These are phyloP conservation scores for Hymenoscyphus albidus DNA, from an alignment of 2,329 filamentous ascomycete species.

Conservation along the genomic window DNA sequence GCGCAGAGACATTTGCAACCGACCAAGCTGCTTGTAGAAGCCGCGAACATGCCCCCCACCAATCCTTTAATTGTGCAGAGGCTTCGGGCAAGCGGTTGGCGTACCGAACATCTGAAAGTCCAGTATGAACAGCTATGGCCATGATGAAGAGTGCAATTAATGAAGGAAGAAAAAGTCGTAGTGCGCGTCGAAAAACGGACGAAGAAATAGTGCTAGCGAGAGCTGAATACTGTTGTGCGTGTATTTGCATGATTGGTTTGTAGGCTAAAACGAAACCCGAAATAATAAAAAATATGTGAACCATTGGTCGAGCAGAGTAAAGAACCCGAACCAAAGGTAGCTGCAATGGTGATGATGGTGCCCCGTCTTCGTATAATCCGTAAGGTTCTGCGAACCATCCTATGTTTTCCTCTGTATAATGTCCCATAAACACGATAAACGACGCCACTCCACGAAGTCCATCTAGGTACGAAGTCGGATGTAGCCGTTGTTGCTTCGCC, in stretches of 20 bases:
- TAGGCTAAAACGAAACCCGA: constrained; percentile 47
- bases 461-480: constrained; percentile 44
- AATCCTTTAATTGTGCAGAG: constrained; percentile 39
- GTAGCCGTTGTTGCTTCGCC: constrained; percentile 29
- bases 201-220: constrained; percentile 42
- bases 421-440: constrained; percentile 46
- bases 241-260: constrained; percentile 42
- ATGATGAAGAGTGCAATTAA: constrained; percentile 42
- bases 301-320: constrained; percentile 45
- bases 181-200: constrained; percentile 44
- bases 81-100: constrained; percentile 37
- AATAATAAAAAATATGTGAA: constrained; percentile 50
- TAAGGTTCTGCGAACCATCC: constrained; percentile 36
- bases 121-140: constrained; percentile 43
- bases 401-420: constrained; percentile 42
- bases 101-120: constrained; percentile 44
- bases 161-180: constrained; percentile 46
- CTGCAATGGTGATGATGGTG: constrained; percentile 41
- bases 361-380: constrained; percentile 32
- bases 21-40: constrained; percentile 27
- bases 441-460: constrained; percentile 48
- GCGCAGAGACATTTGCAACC: constrained; percentile 19
- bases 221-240: constrained; percentile 37
- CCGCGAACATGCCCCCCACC: constrained; percentile 41
- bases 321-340: constrained; percentile 44